A percentile compares a stretch with the other conserved stretches of the same genome.
These are phyloP conservation scores for Trichoderma brevicompactum DNA, from an alignment of 2,329 filamentous ascomycete genomes.

Conservation along the genomic window DNA sequence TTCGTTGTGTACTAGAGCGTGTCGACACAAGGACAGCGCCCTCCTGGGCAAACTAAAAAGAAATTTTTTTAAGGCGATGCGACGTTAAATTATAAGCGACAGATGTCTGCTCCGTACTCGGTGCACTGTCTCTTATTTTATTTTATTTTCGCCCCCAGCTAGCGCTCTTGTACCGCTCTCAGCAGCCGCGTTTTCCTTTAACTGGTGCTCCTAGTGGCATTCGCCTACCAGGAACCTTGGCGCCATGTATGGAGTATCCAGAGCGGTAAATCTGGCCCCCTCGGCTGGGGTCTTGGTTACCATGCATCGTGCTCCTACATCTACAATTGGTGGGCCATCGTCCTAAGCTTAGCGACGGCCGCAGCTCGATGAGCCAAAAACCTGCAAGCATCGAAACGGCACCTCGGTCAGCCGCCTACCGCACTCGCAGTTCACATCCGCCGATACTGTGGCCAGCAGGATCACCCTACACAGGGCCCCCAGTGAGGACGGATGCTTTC, in stretches of 20 bases:
- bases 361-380: conserved; percentile 27
- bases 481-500: background rate
- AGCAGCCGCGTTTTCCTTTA: conserved; percentile 20
- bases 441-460: background rate
- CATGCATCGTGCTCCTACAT: conserved; percentile 9
- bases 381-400: conserved; percentile 14
- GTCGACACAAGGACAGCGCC: background rate
- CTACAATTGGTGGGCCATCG: conserved; percentile 16
- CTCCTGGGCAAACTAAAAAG: background rate
- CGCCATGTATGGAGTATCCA: conserved; percentile 20
- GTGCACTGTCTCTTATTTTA: conserved; percentile 16
- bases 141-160: conserved; percentile 10
- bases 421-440: background rate
- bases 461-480: background rate
- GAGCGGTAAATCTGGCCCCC: conserved; percentile 27
- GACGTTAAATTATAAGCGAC: conserved; percentile 11
- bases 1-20: too few relatives aligned
- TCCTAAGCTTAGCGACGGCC: conserved; percentile 31
- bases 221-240: conserved; percentile 25
- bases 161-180: conserved; percentile 9
- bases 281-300: conserved; percentile 14
- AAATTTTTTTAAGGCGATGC: background rate
- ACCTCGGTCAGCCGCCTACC: conserved; percentile 27
- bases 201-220: conserved; percentile 2
- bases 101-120: conserved; percentile 5